Evolutionary conservation across 495 filamentous ascomycete species (phyloP), one percentile per base, ranked within the genome.

Genomic region (Annulohypoxylon stygium): DNA sequence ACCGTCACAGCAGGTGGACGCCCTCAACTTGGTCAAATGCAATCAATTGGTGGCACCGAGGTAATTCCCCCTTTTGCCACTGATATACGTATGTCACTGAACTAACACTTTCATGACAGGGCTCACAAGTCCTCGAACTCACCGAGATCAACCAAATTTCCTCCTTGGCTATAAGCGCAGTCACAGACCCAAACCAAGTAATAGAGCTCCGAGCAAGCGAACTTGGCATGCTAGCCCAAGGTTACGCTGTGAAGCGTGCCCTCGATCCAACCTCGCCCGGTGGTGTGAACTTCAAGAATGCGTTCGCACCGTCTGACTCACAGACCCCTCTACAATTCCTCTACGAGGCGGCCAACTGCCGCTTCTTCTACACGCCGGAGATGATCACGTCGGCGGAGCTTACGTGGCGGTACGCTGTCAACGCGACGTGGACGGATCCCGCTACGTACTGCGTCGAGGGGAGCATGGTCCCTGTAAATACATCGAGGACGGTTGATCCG

Each of bases 391-490:
- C 81, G 26, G 80, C 82, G 5, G 78, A 70, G 20, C 78, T 71
- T 9, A 80, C 83, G 10, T 89, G 86, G 87, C 75, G 80, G 39
- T 78, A 81, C 61, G 83, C 81, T 2, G 77, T 74, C 47, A 85
- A 85, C 4, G 92, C 93, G 5, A 93, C 93, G 66, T 97, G 95
- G 95, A 90, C 93, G 48, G 94, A 97, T 78, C 92, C 92, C 26
- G 39, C n/a, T 4, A 41, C 9, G 8, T 66, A 66, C 26, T 74
- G 71, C 23, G 71, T 73, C 34, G 14, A 48, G n/a, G 70, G 65
- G 3, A 73, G 70, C 37, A 34, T 47, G 34, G 47, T 50, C 0
- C 58, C 59, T 5, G 65, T 60, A 1, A 61, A 61, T 6, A 63
- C 36, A 25, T 14, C 65, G 0, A 59, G 60, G 30, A 47, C 58